Conservation (phyloP, 2,329 filamentous ascomycete genomes). For the Talaromyces sp. region DNA sequence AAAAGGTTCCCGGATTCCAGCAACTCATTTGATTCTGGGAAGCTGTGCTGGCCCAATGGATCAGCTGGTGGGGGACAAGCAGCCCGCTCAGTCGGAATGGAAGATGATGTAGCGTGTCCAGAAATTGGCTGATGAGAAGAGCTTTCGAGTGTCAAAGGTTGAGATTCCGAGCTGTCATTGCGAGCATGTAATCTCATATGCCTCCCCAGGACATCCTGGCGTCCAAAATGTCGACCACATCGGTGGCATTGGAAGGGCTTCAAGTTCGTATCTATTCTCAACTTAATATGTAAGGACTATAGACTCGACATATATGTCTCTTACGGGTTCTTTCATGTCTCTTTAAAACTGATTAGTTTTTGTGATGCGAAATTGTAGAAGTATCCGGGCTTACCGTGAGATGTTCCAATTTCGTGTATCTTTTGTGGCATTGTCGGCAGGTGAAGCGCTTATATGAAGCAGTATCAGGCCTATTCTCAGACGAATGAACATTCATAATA, state of each 20-base stretch:
- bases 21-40: background rate
- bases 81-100: background rate
- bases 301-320: background rate
- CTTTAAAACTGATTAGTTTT: slow-evolving; percentile 3
- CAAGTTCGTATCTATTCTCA: slow-evolving; percentile 18
- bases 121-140: background rate
- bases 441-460: slow-evolving; percentile 6
- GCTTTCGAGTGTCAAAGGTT: background rate
- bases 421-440: slow-evolving; percentile 16
- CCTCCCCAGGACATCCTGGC: slow-evolving; percentile 25
- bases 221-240: slow-evolving; percentile 24
- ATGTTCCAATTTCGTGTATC: slow-evolving; percentile 25
- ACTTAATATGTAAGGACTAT: background rate
- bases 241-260: slow-evolving; percentile 23
- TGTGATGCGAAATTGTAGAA: background rate
- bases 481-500: background rate
- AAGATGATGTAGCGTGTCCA: background rate
- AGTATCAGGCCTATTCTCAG: background rate
- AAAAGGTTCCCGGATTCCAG: slow-evolving; percentile 12
- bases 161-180: background rate
- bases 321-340: slow-evolving; percentile 19
- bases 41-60: background rate
- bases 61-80: background rate
- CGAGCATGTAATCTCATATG: slow-evolving; percentile 21
- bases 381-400: slow-evolving; percentile 13